Percentiles rank a stretch among this genome's conserved stretches.
Evolutionary conservation across 2,329 filamentous ascomycete genomes (phyloP).

Genomic region (Aspergillus hiratsukae): DNA sequence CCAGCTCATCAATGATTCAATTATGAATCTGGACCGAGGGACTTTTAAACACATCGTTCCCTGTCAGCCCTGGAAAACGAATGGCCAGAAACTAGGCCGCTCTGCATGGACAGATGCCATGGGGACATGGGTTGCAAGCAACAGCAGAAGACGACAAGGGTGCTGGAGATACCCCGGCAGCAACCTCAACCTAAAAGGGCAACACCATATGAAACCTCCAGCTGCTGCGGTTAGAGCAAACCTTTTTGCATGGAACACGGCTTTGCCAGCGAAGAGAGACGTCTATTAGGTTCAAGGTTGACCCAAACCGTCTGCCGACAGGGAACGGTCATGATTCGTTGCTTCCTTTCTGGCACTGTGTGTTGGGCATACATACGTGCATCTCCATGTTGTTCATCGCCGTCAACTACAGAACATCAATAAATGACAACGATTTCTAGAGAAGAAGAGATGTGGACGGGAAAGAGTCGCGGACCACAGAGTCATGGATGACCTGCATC

Average conservation of each 20-base stretch:
- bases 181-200: background rate
- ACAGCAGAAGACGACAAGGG: slow-evolving; percentile 2
- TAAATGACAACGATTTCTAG: slow-evolving; percentile 19
- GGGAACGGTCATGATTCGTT: slow-evolving; percentile 27
- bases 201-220: background rate
- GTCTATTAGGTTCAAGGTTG: slow-evolving; percentile 6
- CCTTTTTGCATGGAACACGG: slow-evolving; percentile 19
- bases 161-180: background rate
- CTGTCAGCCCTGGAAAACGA: slow-evolving; percentile 16
- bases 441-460: slow-evolving; percentile 6
- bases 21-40: slow-evolving; percentile 9
- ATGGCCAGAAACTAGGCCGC: slow-evolving; percentile 23
- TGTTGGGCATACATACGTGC: slow-evolving; percentile 43
- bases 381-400: slow-evolving; percentile 16
- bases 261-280: slow-evolving; percentile 25
- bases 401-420: slow-evolving; percentile 4
- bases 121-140: slow-evolving; percentile 10
- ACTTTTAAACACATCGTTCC: slow-evolving; percentile 7
- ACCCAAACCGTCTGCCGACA: slow-evolving; percentile 10
- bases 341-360: slow-evolving; percentile 26
- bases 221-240: slow-evolving; percentile 2
- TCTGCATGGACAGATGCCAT: slow-evolving; percentile 25
- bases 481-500: slow-evolving; percentile 15
- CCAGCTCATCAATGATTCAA: slow-evolving; percentile 29
- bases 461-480: background rate